Base-by-base conservation (phyloP, 768 basidiomycete species). In the Leccinum incarnatum region DNA sequence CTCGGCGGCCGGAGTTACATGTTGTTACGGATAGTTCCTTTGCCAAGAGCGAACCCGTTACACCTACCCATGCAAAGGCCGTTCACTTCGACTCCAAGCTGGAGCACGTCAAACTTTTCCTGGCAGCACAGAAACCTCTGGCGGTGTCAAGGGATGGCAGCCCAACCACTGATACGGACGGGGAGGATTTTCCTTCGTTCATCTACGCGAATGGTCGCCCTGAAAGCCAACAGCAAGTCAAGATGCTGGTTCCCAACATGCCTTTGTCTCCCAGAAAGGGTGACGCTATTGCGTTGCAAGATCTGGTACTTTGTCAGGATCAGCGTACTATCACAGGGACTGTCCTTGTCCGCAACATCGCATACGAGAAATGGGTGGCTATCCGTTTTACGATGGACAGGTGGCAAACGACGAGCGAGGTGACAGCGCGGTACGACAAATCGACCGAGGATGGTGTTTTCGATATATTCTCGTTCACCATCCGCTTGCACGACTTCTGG, bases 331-430 rank as follows among this genome's bases (percentile, higher is more conserved):
- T 98, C 53, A 72, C 80, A n/a, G 96, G 96, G 25, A 78, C 77
- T 42, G 81, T 93, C 47, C 83, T 86, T 50, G 91, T 96, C 58
- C 82, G 86, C 66, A 98, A 98, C 71, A 69, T 98, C 52, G 85
- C 93, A 7, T 98, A 86, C 75, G 80, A 89, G 66, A 98, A 98
- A 76, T 83, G 84, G 79, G 81, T 98, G 54, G 89, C 86, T 8
- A 84, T 94, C 25, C 85, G 96, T 29, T 98, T 97, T 74, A 98
- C 96, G 1, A 83, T 95, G 65, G 96, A 98, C 70, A 81, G 79
- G 64, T 98, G 96, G 96, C 93, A 94, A 73, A 99, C 96, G 50
- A 95, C 93, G 58, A 91, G 88, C 72, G 96, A 98, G 73, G 91
- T 97, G 58, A 83, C 87, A 1, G 95, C 87, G 25, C 84, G 82